phyloP scores from a whole-genome alignment of 139 green algal genomes.

The Eudorina sp. region DNA sequence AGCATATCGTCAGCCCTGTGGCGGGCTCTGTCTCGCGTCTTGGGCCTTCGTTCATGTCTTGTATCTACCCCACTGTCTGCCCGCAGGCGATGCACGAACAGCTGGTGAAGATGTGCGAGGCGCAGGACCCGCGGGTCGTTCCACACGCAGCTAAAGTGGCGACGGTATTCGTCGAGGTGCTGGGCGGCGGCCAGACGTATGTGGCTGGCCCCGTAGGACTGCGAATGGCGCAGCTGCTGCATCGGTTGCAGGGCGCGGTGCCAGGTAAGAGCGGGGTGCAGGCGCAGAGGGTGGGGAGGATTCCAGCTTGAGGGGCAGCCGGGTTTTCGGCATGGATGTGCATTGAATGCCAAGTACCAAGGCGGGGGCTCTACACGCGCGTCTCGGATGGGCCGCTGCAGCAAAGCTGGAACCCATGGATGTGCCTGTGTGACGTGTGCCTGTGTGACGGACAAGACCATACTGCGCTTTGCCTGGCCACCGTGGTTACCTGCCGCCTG shows the following conservation, averaged over 20 bases:
- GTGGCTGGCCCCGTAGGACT: slow-evolving; percentile 54
- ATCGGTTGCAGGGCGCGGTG: slow-evolving; percentile 43
- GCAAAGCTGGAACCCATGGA: background rate
- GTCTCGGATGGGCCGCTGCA: background rate
- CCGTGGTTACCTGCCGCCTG: background rate
- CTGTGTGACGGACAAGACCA: background rate
- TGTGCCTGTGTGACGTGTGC: background rate
- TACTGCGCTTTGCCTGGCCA: no score
- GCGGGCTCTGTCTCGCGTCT: no score
- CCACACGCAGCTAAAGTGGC: slow-evolving; percentile 71
- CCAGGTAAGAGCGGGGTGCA: background rate
- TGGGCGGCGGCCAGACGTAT: slow-evolving; percentile 54
- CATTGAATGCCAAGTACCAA: background rate
- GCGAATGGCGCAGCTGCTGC: slow-evolving; percentile 53
- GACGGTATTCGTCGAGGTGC: slow-evolving; percentile 54
- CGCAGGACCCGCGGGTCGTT: slow-evolving; percentile 59
- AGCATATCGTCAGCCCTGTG: no score
- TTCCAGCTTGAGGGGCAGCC: background rate
- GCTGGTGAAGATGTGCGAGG: slow-evolving; percentile 82
- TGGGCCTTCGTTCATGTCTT: no score
- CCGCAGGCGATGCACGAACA: slow-evolving; percentile 79
- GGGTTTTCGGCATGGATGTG: background rate
- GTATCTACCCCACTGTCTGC: background rate
- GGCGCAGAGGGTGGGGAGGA: background rate
- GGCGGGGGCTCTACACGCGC: background rate